phyloP scores from a whole-genome alignment of 768 basidiomycete genomes.

The Mycena latifolia region DNA sequence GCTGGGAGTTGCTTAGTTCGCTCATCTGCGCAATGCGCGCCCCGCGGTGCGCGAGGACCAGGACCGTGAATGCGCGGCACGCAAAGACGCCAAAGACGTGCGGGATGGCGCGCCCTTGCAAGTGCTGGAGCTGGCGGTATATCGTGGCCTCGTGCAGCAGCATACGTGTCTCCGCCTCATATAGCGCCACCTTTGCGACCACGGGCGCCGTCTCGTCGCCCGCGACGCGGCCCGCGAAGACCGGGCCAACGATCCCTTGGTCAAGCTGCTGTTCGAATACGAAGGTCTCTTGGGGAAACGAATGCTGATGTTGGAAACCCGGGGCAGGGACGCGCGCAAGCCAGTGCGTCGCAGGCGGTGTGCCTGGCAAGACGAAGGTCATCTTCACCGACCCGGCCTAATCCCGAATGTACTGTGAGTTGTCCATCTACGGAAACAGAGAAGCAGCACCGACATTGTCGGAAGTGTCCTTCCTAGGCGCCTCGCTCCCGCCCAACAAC shows the following conservation, averaged over 20 bases:
- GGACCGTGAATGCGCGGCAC: constrained; percentile 6
- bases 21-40: not conserved
- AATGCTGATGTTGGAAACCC: not conserved
- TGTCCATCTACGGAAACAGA: not conserved
- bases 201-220: not conserved
- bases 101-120: constrained; percentile 17
- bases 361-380: constrained; percentile 6
- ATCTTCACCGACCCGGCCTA: not conserved
- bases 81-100: constrained; percentile 13
- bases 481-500: not conserved
- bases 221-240: constrained; percentile 9
- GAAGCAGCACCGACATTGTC: not conserved
- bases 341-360: constrained; percentile 10
- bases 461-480: too few species aligned
- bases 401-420: not conserved
- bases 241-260: constrained; percentile 22
- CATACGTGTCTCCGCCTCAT: constrained; percentile 5
- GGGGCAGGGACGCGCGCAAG: constrained; percentile 8
- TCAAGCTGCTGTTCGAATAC: constrained; percentile 18
- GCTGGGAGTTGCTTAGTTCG: constrained; percentile 11
- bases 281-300: not conserved
- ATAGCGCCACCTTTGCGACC: constrained; percentile 23
- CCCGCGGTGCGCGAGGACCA: constrained; percentile 12
- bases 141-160: constrained; percentile 23
- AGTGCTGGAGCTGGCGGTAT: constrained; percentile 6